Conservation (phyloP, 768 basidiomycete genomes). For the Panellus pusillus region DNA sequence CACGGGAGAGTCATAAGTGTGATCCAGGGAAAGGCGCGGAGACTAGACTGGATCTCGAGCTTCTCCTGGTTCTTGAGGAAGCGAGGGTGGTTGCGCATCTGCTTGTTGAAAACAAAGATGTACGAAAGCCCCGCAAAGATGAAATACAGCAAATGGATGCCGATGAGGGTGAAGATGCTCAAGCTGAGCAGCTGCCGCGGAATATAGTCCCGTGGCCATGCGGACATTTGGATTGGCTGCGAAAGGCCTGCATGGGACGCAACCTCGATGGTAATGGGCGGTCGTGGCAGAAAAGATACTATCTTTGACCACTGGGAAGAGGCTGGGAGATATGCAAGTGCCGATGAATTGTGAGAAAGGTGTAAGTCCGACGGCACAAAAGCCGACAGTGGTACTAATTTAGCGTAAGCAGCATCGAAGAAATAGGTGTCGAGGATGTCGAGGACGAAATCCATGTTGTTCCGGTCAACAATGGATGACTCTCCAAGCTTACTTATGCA, state of each 20-base stretch:
- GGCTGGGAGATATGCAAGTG: constrained; percentile 33
- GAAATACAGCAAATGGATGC: constrained; percentile 87
- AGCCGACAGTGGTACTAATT: constrained; percentile 64
- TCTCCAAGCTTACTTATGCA: background rate
- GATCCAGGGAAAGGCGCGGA: constrained; percentile 83
- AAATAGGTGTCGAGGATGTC: constrained; percentile 64
- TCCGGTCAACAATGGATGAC: background rate
- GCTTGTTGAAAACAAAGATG: constrained; percentile 86
- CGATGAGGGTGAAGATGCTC: constrained; percentile 67
- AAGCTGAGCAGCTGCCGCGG: constrained; percentile 79
- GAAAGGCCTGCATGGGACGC: constrained; percentile 28
- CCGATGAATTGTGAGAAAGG: constrained; percentile 40
- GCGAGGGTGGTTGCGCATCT: constrained; percentile 92
- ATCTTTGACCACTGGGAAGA: constrained; percentile 50
- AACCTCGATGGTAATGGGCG: constrained; percentile 43
- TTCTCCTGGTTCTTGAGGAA: constrained; percentile 88
- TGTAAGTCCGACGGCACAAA: constrained; percentile 33
- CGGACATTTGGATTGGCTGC: constrained; percentile 48
- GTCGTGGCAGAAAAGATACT: constrained; percentile 58
- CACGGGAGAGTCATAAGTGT: constrained; percentile 85
- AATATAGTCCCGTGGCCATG: constrained; percentile 84
- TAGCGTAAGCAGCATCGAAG: constrained; percentile 80
- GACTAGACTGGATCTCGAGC: constrained; percentile 72
- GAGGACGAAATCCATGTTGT: constrained; percentile 83
- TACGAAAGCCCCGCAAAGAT: constrained; percentile 85